These are phyloP conservation scores for Monilinia fructicola DNA, from an alignment of 2,329 filamentous ascomycete genomes.

Conservation along the genomic window DNA sequence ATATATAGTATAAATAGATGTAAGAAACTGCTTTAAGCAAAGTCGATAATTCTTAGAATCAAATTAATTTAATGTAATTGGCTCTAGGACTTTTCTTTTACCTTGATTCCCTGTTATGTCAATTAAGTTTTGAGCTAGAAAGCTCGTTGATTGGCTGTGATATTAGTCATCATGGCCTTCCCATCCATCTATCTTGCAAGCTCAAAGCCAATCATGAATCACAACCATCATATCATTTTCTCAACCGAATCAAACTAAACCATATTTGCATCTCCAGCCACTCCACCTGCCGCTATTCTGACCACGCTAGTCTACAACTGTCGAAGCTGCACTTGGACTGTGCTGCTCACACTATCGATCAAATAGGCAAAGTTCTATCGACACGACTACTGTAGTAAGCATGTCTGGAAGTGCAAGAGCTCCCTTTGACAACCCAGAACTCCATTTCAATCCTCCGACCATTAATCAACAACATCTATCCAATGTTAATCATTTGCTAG, in stretches of 20 bases:
- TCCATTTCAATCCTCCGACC: neutral
- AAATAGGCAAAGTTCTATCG: neutral
- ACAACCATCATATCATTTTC: neutral
- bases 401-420: conserved; percentile 8
- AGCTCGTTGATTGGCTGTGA: neutral
- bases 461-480: conserved; percentile 14
- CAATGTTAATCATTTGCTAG: conserved; percentile 14
- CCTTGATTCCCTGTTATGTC: neutral
- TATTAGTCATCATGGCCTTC: neutral
- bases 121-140: neutral
- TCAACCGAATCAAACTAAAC: neutral
- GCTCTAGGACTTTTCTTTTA: neutral
- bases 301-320: neutral
- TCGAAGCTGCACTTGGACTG: neutral
- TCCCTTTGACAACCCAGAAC: conserved; percentile 13
- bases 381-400: neutral
- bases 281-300: neutral
- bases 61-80: neutral
- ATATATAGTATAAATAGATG: neutral
- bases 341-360: neutral
- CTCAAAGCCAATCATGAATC: fast-evolving
- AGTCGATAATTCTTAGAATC: neutral
- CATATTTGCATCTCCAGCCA: fast-evolving
- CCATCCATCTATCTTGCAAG: neutral
- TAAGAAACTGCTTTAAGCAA: neutral